phyloP scores from a whole-genome alignment of 108 stramenopile genomes.

The Nitzschia sp. region DNA sequence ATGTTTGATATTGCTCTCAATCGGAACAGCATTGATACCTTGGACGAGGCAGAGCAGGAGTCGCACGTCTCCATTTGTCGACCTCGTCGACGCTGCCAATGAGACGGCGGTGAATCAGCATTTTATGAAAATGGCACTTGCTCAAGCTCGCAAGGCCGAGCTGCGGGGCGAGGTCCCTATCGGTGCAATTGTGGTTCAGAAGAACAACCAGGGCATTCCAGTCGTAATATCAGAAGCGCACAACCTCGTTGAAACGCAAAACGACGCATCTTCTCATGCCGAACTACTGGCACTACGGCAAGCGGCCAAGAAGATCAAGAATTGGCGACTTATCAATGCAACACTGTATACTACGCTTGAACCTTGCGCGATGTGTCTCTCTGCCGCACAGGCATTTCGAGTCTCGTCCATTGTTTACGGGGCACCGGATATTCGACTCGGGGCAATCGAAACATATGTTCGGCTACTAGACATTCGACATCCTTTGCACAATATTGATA shows the following conservation, averaged over 20 bases:
- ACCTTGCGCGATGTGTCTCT: constrained; percentile 88
- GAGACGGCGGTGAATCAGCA: constrained; percentile 39
- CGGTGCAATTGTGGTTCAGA: constrained; percentile 72
- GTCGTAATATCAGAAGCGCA: constrained; percentile 63
- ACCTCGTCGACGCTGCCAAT: constrained; percentile 1
- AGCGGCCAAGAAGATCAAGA: constrained; percentile 54
- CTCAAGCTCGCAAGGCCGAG: constrained; percentile 58
- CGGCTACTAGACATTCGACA: constrained; percentile 67
- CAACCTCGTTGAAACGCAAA: constrained; percentile 73
- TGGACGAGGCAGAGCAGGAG: constrained; percentile 12
- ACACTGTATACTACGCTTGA: constrained; percentile 88
- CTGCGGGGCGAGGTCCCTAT: constrained; percentile 77
- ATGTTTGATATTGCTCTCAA: background rate
- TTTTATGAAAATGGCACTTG: constrained; percentile 75
- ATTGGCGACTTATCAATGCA: constrained; percentile 80
- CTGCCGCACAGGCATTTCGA: constrained; percentile 86
- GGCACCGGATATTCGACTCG: constrained; percentile 77
- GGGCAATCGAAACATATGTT: constrained; percentile 74
- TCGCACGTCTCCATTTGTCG: no score
- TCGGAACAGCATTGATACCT: background rate
- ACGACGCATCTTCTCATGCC: constrained; percentile 90
- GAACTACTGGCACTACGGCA: constrained; percentile 72
- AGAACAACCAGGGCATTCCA: background rate
- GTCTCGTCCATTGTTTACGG: constrained; percentile 79
- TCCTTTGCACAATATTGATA: constrained; percentile 77